These are phyloP conservation scores for Diutina neorugosa DNA, from an alignment of 1,139 yeast species.

Conservation along the genomic window DNA sequence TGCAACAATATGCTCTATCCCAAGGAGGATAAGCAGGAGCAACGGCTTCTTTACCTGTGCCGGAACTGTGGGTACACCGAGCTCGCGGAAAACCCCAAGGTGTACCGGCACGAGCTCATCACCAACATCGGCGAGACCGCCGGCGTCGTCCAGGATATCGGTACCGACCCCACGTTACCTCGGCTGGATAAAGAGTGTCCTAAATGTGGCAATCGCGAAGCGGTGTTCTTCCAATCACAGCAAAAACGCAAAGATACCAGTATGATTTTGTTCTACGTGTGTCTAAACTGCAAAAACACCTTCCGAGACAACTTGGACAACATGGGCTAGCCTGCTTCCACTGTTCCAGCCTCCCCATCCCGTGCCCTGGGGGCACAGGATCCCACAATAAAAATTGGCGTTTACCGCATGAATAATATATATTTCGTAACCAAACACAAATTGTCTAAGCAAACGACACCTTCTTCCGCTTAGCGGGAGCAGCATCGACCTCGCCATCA, in stretches of 20 bases:
- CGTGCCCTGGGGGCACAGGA: not conserved
- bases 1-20: slow-evolving; percentile 98
- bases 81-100: slow-evolving; percentile 78
- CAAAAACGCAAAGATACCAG: slow-evolving; percentile 91
- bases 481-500: slow-evolving; percentile 10
- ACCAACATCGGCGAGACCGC: slow-evolving; percentile 91
- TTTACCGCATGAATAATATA: not conserved
- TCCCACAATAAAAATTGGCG: too few species aligned
- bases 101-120: slow-evolving; percentile 85
- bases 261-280: slow-evolving; percentile 90
- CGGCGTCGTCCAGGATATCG: slow-evolving; percentile 94
- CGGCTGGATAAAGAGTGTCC: slow-evolving; percentile 92
- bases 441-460: slow-evolving; percentile 30
- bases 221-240: slow-evolving; percentile 94
- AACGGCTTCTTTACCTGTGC: slow-evolving; percentile 77
- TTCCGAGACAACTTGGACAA: slow-evolving; percentile 21
- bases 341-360: too few species aligned
- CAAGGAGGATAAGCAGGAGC: slow-evolving; percentile 75
- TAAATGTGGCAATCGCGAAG: slow-evolving; percentile 71
- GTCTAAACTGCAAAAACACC: slow-evolving; percentile 74
- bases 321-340: not conserved
- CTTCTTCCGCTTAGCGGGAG: slow-evolving; percentile 18
- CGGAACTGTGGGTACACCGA: slow-evolving; percentile 93
- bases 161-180: slow-evolving; percentile 92
- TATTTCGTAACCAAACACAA: not conserved